phyloP scores from a whole-genome alignment of 148 eudicot genomes.

The Chenopodium berlandieri region DNA sequence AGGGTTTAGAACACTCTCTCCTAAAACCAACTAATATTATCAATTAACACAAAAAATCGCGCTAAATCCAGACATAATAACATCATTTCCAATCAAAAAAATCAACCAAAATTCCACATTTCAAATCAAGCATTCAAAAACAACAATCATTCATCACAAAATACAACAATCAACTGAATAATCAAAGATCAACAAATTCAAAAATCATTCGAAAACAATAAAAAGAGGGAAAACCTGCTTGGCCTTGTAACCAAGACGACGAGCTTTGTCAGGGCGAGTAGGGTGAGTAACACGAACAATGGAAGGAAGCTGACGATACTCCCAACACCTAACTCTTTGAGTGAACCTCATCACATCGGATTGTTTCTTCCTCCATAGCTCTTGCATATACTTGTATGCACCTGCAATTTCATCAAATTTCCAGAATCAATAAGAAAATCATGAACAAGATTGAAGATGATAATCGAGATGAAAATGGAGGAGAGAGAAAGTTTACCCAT shows the following conservation, averaged over 20 bases:
- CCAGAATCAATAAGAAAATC: no score
- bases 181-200: no score
- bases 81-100: no score
- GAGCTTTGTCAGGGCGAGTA: constrained; percentile 55
- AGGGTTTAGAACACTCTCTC: no score
- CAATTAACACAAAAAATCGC: no score
- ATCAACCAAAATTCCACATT: no score
- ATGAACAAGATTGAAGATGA: neutral
- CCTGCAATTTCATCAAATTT: constrained; percentile 14
- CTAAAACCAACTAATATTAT: neutral
- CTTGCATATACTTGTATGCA: constrained; percentile 42
- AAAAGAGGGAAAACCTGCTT: constrained; percentile 38
- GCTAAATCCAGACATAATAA: no score
- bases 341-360: constrained; percentile 49
- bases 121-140: no score
- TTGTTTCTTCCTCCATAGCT: constrained; percentile 53
- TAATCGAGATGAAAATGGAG: neutral
- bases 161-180: no score
- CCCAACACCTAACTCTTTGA: constrained; percentile 49
- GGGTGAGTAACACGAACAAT: constrained; percentile 52
- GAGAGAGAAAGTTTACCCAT: neutral
- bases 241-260: constrained; percentile 59
- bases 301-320: constrained; percentile 54
- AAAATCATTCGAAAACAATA: neutral
- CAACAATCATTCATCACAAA: no score